Percentiles rank a stretch among this genome's conserved stretches.
These are phyloP conservation scores for Beauveria varroae DNA, from an alignment of 2,329 filamentous ascomycete species.

Conservation along the genomic window DNA sequence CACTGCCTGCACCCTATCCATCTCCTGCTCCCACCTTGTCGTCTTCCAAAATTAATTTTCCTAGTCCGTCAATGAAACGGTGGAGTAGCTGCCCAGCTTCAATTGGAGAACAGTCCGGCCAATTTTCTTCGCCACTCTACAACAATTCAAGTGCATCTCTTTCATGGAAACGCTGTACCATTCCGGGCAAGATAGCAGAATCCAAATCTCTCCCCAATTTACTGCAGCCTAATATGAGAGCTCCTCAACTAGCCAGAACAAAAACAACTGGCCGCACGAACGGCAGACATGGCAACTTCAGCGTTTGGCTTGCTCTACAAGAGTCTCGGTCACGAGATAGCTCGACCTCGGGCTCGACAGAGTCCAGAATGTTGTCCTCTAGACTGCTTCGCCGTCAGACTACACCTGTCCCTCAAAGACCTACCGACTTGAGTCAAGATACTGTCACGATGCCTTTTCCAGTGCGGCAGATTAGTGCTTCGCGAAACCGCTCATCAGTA, in stretches of 20 bases:
- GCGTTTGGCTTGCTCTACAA: conserved; percentile 31
- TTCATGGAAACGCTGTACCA: conserved; percentile 12
- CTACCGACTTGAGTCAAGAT: background rate
- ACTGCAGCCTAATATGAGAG: background rate
- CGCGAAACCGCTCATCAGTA: background rate
- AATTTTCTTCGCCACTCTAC: background rate
- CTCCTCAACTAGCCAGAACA: background rate
- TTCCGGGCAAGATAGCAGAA: background rate
- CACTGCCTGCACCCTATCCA: background rate
- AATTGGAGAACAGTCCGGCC: background rate
- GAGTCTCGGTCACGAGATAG: conserved; percentile 22
- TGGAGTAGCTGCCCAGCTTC: conserved; percentile 8
- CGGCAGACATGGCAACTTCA: conserved; percentile 28
- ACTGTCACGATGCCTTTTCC: background rate
- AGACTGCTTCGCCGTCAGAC: background rate
- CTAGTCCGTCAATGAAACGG: conserved; percentile 10
- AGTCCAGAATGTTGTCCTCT: background rate
- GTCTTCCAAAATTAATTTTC: background rate
- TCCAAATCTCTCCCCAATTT: conserved; percentile 1
- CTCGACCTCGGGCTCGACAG: conserved; percentile 10
- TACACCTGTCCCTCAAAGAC: background rate
- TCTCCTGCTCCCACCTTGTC: conserved; percentile 14
- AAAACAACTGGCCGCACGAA: conserved; percentile 1
- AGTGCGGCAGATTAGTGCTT: background rate
- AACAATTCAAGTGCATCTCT: background rate